These are phyloP conservation scores for Alternaria arborescens DNA, from an alignment of 2,329 filamentous ascomycete species.

Conservation along the genomic window DNA sequence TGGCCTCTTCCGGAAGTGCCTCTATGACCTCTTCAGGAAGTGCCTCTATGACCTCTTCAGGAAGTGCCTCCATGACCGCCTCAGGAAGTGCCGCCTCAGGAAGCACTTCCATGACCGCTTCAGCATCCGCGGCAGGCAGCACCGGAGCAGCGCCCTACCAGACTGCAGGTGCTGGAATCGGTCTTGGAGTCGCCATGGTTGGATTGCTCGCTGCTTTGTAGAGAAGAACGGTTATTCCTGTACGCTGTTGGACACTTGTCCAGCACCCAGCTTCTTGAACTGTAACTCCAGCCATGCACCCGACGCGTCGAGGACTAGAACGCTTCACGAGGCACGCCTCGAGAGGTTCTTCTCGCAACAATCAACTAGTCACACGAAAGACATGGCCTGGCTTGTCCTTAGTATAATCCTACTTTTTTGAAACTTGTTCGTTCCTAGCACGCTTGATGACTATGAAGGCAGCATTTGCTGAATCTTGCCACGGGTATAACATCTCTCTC, in stretches of 20 bases:
- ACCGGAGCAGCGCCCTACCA: not conserved
- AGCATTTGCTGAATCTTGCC: not conserved
- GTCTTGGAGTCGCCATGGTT: slow-evolving; percentile 1
- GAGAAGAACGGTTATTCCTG: not conserved
- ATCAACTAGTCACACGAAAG: not conserved
- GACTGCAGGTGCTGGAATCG: not conserved
- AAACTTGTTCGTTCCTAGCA: not conserved
- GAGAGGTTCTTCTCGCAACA: not conserved
- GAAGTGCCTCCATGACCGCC: not conserved
- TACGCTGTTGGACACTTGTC: not conserved
- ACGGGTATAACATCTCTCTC: not conserved
- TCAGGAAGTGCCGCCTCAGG: not conserved
- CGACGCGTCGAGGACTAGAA: not conserved
- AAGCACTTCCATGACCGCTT: not conserved
- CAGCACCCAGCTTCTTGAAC: not conserved
- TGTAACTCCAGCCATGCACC: not conserved
- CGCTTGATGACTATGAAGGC: not conserved
- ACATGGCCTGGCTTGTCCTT: not conserved
- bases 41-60: not conserved
- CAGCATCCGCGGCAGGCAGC: not conserved
- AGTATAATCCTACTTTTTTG: not conserved
- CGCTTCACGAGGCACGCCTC: not conserved
- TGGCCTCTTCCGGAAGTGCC: not conserved
- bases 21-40: not conserved
- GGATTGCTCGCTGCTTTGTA: slow-evolving; percentile 5